Evolutionary conservation across 306 rosid genomes (phyloP), one percentile per base, ranked within the genome.

Genomic region (Cucumis cinereus): DNA sequence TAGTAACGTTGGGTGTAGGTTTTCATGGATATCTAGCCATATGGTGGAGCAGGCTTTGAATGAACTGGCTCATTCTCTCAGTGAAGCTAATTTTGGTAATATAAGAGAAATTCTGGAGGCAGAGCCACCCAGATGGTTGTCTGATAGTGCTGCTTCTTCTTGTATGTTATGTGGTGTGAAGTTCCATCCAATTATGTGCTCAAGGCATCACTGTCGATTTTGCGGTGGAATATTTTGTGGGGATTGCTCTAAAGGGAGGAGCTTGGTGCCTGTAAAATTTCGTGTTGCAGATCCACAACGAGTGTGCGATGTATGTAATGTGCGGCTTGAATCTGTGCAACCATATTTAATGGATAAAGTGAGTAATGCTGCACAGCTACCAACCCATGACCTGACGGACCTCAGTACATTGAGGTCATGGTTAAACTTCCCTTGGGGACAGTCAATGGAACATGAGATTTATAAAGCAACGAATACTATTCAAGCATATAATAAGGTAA

Each of bases 211-310:
- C 79, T 95, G 99, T 68, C 90, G 99, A 75, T 95, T 92, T 81
- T 94, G 99, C 78, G 98, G 99, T 67, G 99, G 98, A 75, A 89
- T 95, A 79, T 95, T 95, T 82, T 95, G 99, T 70, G 90, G 99
- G 28, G 97, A 84, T 19, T 94, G 99, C 80, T 86, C 97, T 19
- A 91, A 81, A 81, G 99, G 97, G 58, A 79, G 96, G 83, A 90
- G 99, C 79, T 83, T 95, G 83, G 56, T 95, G 88, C 99, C 99
- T 2, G 81, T 64, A 55, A 92, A 92, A 61, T 95, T 92, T 40
- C 85, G 92, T 59, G 90, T 79, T 38, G 85, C 89, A 28, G 92
- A 95, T 81, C 99, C 99, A 35, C 90, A 95, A 71, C 87, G 98
- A 49, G 97, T 90, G 26, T 95, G 98, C 15, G 99, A 95, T 85